Evolutionary conservation across 2,329 filamentous ascomycete genomes (phyloP), one percentile per base, ranked within the genome.

Genomic region (Albophoma yamanashiensis): DNA sequence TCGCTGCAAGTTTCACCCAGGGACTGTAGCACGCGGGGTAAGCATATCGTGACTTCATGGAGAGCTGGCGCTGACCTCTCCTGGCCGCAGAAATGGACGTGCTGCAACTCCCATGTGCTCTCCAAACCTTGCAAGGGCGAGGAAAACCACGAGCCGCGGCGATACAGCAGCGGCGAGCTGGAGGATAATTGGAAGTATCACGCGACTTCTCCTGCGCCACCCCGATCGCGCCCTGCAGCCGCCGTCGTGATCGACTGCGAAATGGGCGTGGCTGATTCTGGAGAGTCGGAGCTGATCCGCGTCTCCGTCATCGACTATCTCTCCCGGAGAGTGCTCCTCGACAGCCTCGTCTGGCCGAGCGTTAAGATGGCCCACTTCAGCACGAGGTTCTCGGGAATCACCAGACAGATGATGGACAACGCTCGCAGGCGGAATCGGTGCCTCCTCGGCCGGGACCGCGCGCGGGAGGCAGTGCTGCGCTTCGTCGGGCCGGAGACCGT

Each of bases 171-270:
- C 12, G 63, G 62, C n/a, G 70, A 71, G 57, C 62, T 74, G 17
- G 66, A 67, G 53, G 62, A 45, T 14, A 67, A 67, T 43, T 72
- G 69, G 70, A 52, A 31, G 17, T 68, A 67, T 59, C 61, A 67
- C 39, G 31, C 58, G 22, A 72, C 69, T 0, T 66, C 67, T 22
- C 22, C 38, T 1, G 34, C 39, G 14, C 45, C 52, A 8, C 14
- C 56, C 2, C 42, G 47, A 4, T 31, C 40, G 8, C 52, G 34
- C 20, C 62, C 57, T 17, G 62, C 63, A 20, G 61, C 45, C 53
- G 71, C 66, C 2, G 75, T 84, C 3, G 79, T 76, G 0, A 69
- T 85, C 4, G 81, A 83, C 62, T 84, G 82, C 62, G 81, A 84
- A 63, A 83, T 84, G 79, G 81, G 81, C 20, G 75, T 71, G 0